phyloP scores from a whole-genome alignment of 768 basidiomycete genomes.

The Austroboletus eburneus region DNA sequence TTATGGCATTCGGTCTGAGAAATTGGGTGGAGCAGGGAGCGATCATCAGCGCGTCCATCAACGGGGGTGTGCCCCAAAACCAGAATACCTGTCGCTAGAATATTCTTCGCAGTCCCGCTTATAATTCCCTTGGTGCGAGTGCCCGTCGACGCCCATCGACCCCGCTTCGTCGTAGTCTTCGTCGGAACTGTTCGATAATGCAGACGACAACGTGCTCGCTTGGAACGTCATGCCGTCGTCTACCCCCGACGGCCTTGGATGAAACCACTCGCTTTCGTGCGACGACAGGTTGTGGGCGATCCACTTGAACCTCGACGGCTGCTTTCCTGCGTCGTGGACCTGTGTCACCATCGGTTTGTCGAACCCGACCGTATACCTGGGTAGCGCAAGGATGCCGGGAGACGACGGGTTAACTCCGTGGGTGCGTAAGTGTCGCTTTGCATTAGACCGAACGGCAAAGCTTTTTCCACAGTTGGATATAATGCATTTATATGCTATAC shows the following conservation, averaged over 20 bases:
- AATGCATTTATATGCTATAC: conserved; percentile 40
- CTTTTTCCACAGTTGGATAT: conserved; percentile 59
- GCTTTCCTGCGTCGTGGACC: conserved; percentile 36
- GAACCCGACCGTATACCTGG: conserved; percentile 38
- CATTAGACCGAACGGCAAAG: conserved; percentile 79
- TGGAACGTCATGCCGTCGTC: conserved; percentile 31
- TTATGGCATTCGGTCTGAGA: conserved; percentile 13
- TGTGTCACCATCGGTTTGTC: conserved; percentile 44
- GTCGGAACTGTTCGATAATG: conserved; percentile 28
- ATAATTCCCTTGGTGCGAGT: conserved; percentile 29
- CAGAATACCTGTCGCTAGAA: conserved; percentile 13
- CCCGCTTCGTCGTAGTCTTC: conserved; percentile 35
- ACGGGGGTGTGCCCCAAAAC: not conserved
- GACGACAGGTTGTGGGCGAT: conserved; percentile 36
- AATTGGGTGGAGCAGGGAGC: conserved; percentile 1
- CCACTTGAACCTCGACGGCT: conserved; percentile 38
- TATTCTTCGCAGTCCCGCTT: conserved; percentile 9
- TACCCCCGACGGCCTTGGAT: conserved; percentile 9
- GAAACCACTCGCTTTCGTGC: conserved; percentile 26
- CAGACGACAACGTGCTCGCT: conserved; percentile 35
- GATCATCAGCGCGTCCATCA: not conserved
- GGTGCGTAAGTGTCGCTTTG: conserved; percentile 73
- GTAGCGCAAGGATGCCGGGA: conserved; percentile 15
- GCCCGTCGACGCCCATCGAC: conserved; percentile 30
- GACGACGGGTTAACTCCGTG: conserved; percentile 49